Evolutionary conservation across 108 stramenopile species (phyloP), one percentile per base, ranked within the genome.

Genomic region (Phaeodactylum tricornutum): DNA sequence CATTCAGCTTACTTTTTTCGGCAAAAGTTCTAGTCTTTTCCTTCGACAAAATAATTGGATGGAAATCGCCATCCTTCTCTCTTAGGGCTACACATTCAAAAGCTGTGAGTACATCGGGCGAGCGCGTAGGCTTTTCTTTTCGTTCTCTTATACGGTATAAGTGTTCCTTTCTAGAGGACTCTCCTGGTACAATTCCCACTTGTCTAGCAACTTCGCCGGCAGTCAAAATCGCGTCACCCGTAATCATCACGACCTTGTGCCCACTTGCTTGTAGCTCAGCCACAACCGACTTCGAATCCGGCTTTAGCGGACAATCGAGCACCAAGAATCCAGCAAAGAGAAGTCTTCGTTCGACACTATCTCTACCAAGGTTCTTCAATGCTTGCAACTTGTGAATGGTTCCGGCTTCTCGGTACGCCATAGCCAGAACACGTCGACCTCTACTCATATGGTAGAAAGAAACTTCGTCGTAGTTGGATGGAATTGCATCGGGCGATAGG

Each of bases 221-320:
- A 29, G 98, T 99, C 46, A 95, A 65, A 7, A 87, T 67, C 15
- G 82, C 77, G 62, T 99, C 98, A 43, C 98, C 98, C 9, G 98
- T 99, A 43, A 98, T 93, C 93, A 99, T 96, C 24, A 85, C 75
- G 19, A 67, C 57, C 11, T 53, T 29, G 43, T 95, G 89, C 9
- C 69, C 62, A 28, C 84, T 72, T 40, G 43, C 59, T 19, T 57
- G 52, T 15, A 99, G 59, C 48, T 95, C 87, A 33, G 75, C 48
- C 25, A 98, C 63, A 3, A 96, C 85, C n/a, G 71, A 42, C 33
- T 56, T 71, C 3, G 96, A 84, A 64, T 96, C 92, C 5, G 67
- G 43, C 65, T 99, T 99, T 23, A 99, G 57, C 2, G 95, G 92
- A 61, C 87, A 95, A 46, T 88, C 83, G 33, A 97, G 62, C 17